These are phyloP conservation scores for Diaporthe longicolla DNA, from an alignment of 2,329 filamentous ascomycete species.

Conservation along the genomic window DNA sequence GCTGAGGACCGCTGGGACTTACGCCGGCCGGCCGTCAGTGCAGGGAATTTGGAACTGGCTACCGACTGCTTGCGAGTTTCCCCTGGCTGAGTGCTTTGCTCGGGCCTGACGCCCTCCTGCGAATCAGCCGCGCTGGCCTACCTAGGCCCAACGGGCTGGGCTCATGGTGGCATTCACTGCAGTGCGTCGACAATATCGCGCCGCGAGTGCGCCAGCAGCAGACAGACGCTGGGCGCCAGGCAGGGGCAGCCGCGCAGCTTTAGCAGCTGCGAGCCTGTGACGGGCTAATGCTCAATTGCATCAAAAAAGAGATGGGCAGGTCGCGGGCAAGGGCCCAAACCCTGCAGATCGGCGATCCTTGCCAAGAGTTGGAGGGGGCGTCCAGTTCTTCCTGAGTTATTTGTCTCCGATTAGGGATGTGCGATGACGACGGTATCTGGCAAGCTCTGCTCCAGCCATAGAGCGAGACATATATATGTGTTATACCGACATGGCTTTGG, in stretches of 20 bases:
- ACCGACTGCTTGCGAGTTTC: neutral
- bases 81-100: neutral
- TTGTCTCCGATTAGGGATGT: no score
- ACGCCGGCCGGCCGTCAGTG: neutral
- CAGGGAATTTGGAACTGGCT: no score
- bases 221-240: neutral
- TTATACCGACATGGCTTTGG: no score
- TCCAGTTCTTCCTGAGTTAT: no score
- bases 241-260: neutral
- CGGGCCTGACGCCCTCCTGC: neutral
- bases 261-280: neutral
- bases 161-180: neutral
- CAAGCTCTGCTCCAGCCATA: no score
- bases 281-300: conserved; percentile 24
- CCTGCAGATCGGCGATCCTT: conserved; percentile 35
- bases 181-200: neutral
- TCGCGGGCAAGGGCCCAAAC: conserved; percentile 15
- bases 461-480: no score
- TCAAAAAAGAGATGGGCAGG: conserved; percentile 7
- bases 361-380: no score
- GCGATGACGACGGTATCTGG: no score
- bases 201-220: neutral
- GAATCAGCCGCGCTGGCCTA: neutral
- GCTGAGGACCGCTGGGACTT: neutral
- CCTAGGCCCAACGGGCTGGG: neutral